Evolutionary conservation across 140 eudicot genomes (phyloP).

Genomic region (Bidens hawaiensis): DNA sequence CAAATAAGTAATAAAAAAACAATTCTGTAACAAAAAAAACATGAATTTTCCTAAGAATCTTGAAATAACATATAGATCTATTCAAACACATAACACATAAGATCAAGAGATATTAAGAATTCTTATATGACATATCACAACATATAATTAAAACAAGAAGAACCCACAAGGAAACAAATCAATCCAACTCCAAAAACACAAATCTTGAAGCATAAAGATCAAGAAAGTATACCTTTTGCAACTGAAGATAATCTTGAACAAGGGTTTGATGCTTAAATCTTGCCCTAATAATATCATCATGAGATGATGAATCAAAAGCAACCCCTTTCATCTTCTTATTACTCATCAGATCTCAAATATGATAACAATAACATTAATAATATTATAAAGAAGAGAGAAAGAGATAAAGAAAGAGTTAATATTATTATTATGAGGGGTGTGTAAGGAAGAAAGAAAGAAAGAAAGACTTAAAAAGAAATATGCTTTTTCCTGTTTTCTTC

Average conservation of each 20-base stretch:
- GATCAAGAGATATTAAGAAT: slow-evolving; percentile 5
- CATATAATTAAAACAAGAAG: slow-evolving; percentile 8
- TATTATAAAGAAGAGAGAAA: neutral
- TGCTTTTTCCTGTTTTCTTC: slow-evolving; percentile 45
- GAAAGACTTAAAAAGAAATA: slow-evolving; percentile 26
- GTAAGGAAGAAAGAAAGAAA: slow-evolving; percentile 26
- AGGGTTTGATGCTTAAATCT: slow-evolving; percentile 60
- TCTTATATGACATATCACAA: neutral
- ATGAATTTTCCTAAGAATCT: slow-evolving; percentile 6
- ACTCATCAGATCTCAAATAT: slow-evolving; percentile 44
- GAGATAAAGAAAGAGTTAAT: neutral
- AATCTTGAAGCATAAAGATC: slow-evolving; percentile 14
- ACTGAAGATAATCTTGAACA: slow-evolving; percentile 59
- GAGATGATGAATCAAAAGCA: slow-evolving; percentile 38
- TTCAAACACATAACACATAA: neutral
- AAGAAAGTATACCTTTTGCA: slow-evolving; percentile 41
- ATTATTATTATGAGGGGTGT: no score
- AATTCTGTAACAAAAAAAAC: neutral
- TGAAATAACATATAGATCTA: slow-evolving; percentile 14
- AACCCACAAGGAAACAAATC: slow-evolving; percentile 2
- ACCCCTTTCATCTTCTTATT: slow-evolving; percentile 63
- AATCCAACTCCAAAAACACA: neutral
- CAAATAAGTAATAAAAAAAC: no score
- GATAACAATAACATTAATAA: neutral
- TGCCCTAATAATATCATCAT: slow-evolving; percentile 46